Conservation (phyloP, 352 stramenopile species). For the Pythium oligandrum region DNA sequence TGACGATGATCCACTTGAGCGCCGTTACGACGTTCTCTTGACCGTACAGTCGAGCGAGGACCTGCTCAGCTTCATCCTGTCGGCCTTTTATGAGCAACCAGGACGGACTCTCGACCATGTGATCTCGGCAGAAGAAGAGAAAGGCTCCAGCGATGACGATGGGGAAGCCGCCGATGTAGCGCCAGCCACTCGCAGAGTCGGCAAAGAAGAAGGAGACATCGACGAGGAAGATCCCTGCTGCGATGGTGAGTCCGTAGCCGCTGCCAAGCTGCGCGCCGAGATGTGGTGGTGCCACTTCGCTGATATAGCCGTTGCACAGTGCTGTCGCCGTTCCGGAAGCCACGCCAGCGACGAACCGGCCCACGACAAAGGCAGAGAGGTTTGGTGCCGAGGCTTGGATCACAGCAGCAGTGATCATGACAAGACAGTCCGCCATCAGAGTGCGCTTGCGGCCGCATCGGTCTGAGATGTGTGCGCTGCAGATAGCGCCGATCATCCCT, state of each 20-base stretch:
- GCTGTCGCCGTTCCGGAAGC: slow-evolving; percentile 34
- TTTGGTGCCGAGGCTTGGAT: slow-evolving; percentile 28
- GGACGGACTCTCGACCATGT: slow-evolving; percentile 23
- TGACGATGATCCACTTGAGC: slow-evolving; percentile 17
- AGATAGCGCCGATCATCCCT: slow-evolving; percentile 41
- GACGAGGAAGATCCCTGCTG: slow-evolving; percentile 37
- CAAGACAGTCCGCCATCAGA: slow-evolving; percentile 18
- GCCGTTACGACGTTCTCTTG: slow-evolving; percentile 15
- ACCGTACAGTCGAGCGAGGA: slow-evolving; percentile 20
- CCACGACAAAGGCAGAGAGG: slow-evolving; percentile 30
- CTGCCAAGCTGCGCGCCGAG: slow-evolving; percentile 26
- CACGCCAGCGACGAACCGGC: slow-evolving; percentile 43
- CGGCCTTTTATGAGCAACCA: slow-evolving; percentile 30
- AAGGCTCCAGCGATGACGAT: slow-evolving; percentile 45
- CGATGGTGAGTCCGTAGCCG: slow-evolving; percentile 41
- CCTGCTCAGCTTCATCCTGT: slow-evolving; percentile 18
- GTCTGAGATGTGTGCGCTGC: slow-evolving; percentile 28
- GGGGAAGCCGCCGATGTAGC: slow-evolving; percentile 45
- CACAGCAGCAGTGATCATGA: slow-evolving; percentile 33
- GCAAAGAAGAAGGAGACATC: slow-evolving; percentile 47
- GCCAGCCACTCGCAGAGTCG: slow-evolving; percentile 39
- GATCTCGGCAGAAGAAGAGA: slow-evolving; percentile 17
- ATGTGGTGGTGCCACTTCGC: slow-evolving; percentile 22
- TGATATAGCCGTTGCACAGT: slow-evolving; percentile 20
- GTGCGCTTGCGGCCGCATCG: slow-evolving; percentile 35